These are phyloP conservation scores for Rhipidocladum racemiflorum DNA, from an alignment of 176 grass and related monocot genomes.

Conservation along the genomic window DNA sequence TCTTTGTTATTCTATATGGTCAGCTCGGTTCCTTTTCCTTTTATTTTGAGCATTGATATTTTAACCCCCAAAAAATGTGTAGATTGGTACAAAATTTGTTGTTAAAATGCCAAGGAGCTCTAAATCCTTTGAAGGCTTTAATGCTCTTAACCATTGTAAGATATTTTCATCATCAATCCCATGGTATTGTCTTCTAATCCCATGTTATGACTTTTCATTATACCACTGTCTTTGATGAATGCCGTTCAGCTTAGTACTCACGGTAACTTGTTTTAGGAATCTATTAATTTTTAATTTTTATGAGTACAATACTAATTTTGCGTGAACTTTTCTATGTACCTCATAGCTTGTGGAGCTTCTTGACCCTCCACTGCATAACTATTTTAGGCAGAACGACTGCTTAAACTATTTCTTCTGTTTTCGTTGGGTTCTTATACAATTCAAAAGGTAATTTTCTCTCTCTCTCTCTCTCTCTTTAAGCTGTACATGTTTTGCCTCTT, in stretches of 20 bases:
- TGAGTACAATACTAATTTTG: constrained; percentile 18
- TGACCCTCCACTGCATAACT: constrained; percentile 73
- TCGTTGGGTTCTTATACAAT: constrained; percentile 99
- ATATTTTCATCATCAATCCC: neutral
- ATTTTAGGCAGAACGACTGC: constrained; percentile 86
- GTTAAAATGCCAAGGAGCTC: constrained; percentile 2
- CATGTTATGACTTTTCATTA: neutral
- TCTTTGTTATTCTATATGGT: constrained; percentile 10
- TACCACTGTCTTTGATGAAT: neutral
- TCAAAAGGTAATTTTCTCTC: constrained; percentile 67
- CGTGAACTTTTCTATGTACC: constrained; percentile 14
- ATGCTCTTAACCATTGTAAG: neutral
- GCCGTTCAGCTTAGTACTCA: constrained; percentile 2
- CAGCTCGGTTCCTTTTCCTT: neutral
- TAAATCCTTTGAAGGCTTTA: neutral
- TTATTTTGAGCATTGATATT: neutral
- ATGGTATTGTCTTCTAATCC: neutral
- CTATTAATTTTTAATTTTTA: neutral
- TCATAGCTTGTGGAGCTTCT: constrained; percentile 90
- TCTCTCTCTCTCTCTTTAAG: neutral
- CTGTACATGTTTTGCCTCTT: constrained; percentile 8
- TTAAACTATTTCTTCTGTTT: constrained; percentile 99
- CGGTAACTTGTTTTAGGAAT: neutral
- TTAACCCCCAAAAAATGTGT: neutral
- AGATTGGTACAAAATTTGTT: neutral